phyloP scores from a whole-genome alignment of 257 asterid species.

The Penstemon newberryi region DNA sequence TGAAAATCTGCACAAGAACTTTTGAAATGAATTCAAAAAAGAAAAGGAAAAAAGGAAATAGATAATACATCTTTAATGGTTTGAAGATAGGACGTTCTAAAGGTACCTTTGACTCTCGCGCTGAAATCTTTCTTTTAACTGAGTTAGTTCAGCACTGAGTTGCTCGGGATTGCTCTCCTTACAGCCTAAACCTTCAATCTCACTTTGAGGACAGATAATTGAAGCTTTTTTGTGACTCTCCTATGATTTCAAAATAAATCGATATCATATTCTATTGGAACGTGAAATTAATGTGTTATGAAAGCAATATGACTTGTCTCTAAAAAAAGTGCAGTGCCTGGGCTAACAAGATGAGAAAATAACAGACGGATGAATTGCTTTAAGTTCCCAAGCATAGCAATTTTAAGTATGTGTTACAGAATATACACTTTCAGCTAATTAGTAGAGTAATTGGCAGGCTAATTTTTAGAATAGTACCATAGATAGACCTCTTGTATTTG shows the following conservation, averaged over 20 bases:
- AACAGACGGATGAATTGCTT: constrained; percentile 6
- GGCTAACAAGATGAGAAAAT: constrained; percentile 7
- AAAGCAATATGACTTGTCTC: not conserved
- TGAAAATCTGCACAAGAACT: constrained; percentile 55
- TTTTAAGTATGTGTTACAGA: not conserved
- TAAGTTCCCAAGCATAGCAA: constrained; percentile 17
- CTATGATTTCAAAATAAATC: constrained; percentile 43
- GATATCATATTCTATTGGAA: constrained; percentile 22
- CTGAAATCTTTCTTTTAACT: constrained; percentile 58
- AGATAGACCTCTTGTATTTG: too few relatives aligned
- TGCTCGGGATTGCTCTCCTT: constrained; percentile 69
- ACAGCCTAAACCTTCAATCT: constrained; percentile 66
- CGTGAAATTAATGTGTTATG: too few relatives aligned
- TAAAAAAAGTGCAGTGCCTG: not conserved
- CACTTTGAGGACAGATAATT: constrained; percentile 71
- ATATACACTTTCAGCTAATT: too few relatives aligned
- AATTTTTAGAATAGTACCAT: too few relatives aligned
- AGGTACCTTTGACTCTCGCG: constrained; percentile 77
- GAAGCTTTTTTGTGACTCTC: constrained; percentile 74
- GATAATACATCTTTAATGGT: not conserved
- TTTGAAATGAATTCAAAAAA: constrained; percentile 20
- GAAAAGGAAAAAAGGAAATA: constrained; percentile 8
- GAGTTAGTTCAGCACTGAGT: constrained; percentile 58
- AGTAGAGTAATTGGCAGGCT: too few relatives aligned
- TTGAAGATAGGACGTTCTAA: constrained; percentile 19